phyloP scores from a whole-genome alignment of 805 yeast species.

The Spencermartinsiella europaea region DNA sequence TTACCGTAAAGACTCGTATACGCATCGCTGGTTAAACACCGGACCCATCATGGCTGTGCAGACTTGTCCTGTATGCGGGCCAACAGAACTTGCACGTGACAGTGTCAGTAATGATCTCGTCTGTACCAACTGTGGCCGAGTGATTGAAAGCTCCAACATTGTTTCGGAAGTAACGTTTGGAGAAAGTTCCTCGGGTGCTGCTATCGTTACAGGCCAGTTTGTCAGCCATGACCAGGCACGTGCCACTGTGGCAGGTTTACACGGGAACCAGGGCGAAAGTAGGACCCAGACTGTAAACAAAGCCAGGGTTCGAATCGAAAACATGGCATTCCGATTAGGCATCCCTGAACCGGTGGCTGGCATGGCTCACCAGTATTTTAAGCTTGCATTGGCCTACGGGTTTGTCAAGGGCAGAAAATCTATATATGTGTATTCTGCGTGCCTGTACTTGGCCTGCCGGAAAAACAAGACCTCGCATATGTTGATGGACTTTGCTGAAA shows the following conservation, averaged over 20 bases:
- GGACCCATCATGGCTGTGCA: background rate
- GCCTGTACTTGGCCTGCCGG: slow-evolving; percentile 92
- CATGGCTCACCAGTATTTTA: slow-evolving; percentile 85
- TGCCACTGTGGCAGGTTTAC: slow-evolving; percentile 59
- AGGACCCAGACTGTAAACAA: slow-evolving; percentile 85
- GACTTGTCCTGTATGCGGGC: slow-evolving; percentile 9
- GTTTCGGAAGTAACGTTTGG: slow-evolving; percentile 95
- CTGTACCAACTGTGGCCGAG: slow-evolving; percentile 81
- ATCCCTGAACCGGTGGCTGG: slow-evolving; percentile 84
- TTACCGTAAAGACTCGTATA: no score
- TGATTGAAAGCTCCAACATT: slow-evolving; percentile 86
- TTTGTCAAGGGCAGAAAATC: slow-evolving; percentile 97
- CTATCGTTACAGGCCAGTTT: slow-evolving; percentile 92
- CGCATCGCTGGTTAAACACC: no score
- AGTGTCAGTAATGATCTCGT: slow-evolving; percentile 49
- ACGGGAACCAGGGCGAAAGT: slow-evolving; percentile 50
- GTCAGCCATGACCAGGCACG: slow-evolving; percentile 76
- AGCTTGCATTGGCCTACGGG: slow-evolving; percentile 75
- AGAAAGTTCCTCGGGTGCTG: slow-evolving; percentile 89
- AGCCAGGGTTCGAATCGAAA: slow-evolving; percentile 72
- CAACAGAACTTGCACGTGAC: slow-evolving; percentile 7
- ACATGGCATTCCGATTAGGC: slow-evolving; percentile 69
- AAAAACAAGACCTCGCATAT: slow-evolving; percentile 87
- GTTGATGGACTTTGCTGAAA: slow-evolving; percentile 90
- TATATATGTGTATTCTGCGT: slow-evolving; percentile 91